Evolutionary conservation across 345 rosid species (phyloP).

Genomic region (Luvunga scandens): DNA sequence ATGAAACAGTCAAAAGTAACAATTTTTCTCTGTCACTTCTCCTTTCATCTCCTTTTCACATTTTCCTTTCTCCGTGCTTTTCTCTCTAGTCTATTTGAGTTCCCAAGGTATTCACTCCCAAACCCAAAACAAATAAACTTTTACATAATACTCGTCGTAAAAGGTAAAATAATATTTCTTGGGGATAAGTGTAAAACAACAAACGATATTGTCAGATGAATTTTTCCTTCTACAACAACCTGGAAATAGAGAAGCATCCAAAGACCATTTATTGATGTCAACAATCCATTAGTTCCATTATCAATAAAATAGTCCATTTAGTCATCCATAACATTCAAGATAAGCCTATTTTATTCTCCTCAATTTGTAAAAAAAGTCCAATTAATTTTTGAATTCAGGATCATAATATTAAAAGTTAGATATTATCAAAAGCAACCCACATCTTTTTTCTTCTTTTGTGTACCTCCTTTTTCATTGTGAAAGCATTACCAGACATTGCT

Average conservation of each 20-base stretch:
- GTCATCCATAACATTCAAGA: conserved; percentile 2
- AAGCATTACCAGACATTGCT: background rate
- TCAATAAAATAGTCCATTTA: background rate
- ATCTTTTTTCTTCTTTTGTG: background rate
- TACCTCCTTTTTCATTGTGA: background rate
- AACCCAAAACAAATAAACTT: background rate
- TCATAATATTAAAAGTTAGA: background rate
- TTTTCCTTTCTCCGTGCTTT: background rate
- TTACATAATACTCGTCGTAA: background rate
- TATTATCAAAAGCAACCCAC: background rate
- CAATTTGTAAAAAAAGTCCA: background rate
- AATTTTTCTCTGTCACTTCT: background rate
- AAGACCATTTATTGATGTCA: background rate
- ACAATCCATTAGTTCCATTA: background rate
- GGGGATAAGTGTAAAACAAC: background rate
- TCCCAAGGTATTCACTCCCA: background rate
- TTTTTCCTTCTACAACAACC: background rate
- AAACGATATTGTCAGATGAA: background rate
- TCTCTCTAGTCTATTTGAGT: background rate
- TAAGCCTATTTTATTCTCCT: background rate
- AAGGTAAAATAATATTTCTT: background rate
- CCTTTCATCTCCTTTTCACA: background rate
- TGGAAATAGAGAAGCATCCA: background rate
- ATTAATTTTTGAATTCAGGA: background rate
- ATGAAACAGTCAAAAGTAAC: background rate